phyloP scores from a whole-genome alignment of 2,329 filamentous ascomycete genomes.

The Calycina marina region DNA sequence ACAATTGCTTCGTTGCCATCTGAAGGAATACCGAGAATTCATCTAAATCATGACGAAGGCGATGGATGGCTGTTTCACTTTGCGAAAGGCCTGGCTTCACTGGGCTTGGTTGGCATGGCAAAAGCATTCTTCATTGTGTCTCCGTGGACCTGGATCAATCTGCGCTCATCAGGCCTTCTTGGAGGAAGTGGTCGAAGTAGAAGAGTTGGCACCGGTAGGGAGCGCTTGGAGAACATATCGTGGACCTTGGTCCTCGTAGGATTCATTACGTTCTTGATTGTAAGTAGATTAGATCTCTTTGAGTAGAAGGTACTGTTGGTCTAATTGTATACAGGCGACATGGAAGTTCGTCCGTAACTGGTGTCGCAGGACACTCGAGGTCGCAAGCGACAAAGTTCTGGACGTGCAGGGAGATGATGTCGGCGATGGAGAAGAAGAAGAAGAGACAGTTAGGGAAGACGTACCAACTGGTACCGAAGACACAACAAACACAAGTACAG shows the following conservation, averaged over 20 bases:
- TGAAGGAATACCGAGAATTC: constrained; percentile 24
- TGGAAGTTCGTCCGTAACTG: constrained; percentile 70
- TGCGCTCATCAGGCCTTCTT: constrained; percentile 46
- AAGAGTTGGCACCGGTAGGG: constrained; percentile 52
- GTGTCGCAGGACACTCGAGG: constrained; percentile 59
- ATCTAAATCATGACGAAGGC: constrained; percentile 32
- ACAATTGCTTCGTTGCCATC: constrained; percentile 34
- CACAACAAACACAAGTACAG: too few species aligned
- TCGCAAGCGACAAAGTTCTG: constrained; percentile 64
- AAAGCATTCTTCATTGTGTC: constrained; percentile 65
- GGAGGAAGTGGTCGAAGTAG: constrained; percentile 34
- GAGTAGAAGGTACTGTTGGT: background rate
- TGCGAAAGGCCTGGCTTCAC: constrained; percentile 74
- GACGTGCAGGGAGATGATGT: constrained; percentile 56
- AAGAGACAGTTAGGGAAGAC: too few species aligned
- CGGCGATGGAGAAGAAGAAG: constrained; percentile 35
- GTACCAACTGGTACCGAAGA: too few species aligned
- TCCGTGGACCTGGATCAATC: constrained; percentile 63
- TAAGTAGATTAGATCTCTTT: constrained; percentile 31
- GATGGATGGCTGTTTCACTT: constrained; percentile 71
- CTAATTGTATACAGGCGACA: constrained; percentile 39
- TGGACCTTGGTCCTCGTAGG: constrained; percentile 70
- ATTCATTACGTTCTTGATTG: constrained; percentile 61
- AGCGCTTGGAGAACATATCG: constrained; percentile 64
- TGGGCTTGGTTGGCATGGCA: constrained; percentile 73